Percentiles rank a stretch among this genome's conserved stretches.
Evolutionary conservation across 164 flowering plant genomes (phyloP).

Genomic region (Dillenia turbinata): DNA sequence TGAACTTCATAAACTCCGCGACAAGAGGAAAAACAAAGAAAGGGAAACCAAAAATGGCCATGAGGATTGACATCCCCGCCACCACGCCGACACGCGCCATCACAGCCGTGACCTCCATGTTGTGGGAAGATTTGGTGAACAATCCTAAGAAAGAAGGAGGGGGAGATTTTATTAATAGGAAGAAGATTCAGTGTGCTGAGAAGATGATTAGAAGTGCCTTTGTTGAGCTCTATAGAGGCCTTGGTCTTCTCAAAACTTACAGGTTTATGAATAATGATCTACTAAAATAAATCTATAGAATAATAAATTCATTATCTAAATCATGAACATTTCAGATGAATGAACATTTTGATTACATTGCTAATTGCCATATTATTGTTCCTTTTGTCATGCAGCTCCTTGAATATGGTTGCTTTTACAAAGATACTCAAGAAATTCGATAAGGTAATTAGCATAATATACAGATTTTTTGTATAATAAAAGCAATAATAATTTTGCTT

Average conservation of each 20-base stretch:
- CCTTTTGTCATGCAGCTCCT: constrained; percentile 55
- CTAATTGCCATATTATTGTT: background rate
- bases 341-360: too few relatives aligned
- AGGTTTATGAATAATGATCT: constrained; percentile 31
- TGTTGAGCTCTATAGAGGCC: constrained; percentile 91
- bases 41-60: constrained; percentile 48
- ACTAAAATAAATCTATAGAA: too few relatives aligned
- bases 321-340: too few relatives aligned
- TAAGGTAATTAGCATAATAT: constrained; percentile 46
- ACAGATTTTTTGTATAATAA: background rate
- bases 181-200: constrained; percentile 82
- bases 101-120: constrained; percentile 53
- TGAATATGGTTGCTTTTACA: constrained; percentile 89
- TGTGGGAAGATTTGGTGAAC: constrained; percentile 85
- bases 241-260: constrained; percentile 78
- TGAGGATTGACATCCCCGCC: constrained; percentile 76
- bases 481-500: too few relatives aligned
- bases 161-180: constrained; percentile 52
- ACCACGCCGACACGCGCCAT: constrained; percentile 61
- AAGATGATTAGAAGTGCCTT: constrained; percentile 90
- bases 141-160: constrained; percentile 58
- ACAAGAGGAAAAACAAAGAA: constrained; percentile 43
- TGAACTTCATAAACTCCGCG: constrained; percentile 34
- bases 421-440: constrained; percentile 97
- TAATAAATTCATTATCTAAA: too few relatives aligned